Evolutionary conservation across 345 rosid genomes (phyloP), one percentile per base, ranked within the genome.

Genomic region (Corchorus olitorius): DNA sequence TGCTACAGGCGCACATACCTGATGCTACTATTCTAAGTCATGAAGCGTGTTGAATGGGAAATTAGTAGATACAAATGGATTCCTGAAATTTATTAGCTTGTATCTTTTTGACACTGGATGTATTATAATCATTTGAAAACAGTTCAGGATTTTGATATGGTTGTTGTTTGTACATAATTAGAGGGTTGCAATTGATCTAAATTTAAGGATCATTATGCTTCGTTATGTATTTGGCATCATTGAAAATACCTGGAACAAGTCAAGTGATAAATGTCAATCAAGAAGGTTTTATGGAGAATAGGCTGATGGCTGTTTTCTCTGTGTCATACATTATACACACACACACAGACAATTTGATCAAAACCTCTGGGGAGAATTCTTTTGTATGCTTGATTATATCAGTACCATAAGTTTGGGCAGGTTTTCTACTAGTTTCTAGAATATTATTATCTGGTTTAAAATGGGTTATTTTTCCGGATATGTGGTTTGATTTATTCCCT

Each of bases 1-100:
- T 73, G 70, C 70, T 20, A 61, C 49, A 61, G 45, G 33, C 27
- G 45, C 22, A 70, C 62, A 56, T 50, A 41, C 62, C 43, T n/a
- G 53, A 55, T 64, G 63, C 73, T 49, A n/a, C 52, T 16, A 20
- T 72, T 37, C n/a, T 8, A n/a, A 49, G 11, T 63, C 22, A n/a
- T 63, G 59, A 46, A 19, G 13, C 35, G 34, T 50, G 34, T 63
- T 16, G n/a, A n/a, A 5, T 12, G 77, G 50, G 59, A 15, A 54
- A 53, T 70, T 53, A 34, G 34, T 53, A 10, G 46, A 71, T 46
- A 10, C n/a, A 19, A 27, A 64, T 60, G 37, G 73, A 49, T 49
- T 49, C 20, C 22, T 68, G 43, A 22, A 43, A 61, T 45, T 16
- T 67, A 16, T 74, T 15, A 53, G 27, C 22, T 73, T 73, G n/a